Conservation (phyloP, 2,329 filamentous ascomycete species). For the Phaeosphaeriaceae sp. region DNA sequence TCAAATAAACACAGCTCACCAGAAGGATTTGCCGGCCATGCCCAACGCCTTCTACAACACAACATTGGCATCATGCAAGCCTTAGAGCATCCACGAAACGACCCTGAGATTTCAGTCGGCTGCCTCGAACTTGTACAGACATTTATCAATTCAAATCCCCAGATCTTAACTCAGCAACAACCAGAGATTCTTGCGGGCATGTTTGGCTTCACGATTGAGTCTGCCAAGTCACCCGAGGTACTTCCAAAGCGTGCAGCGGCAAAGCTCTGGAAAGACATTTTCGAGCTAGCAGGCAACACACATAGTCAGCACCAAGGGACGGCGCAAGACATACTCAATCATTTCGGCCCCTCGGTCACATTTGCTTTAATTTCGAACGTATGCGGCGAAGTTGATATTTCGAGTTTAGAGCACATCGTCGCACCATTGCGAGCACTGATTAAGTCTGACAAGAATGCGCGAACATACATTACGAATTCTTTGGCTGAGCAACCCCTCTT, state of each 20-base stretch:
- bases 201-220: constrained; percentile 73
- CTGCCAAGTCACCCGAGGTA: constrained; percentile 73
- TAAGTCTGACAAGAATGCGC: constrained; percentile 38
- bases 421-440: constrained; percentile 42
- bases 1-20: constrained; percentile 56
- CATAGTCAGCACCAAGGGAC: constrained; percentile 36
- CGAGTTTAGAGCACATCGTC: constrained; percentile 42
- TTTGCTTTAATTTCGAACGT: constrained; percentile 42
- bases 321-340: constrained; percentile 43
- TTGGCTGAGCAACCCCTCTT: constrained; percentile 39
- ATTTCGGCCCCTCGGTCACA: constrained; percentile 41
- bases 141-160: constrained; percentile 65
- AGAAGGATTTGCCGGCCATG: constrained; percentile 32
- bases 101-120: constrained; percentile 74
- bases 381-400: constrained; percentile 44
- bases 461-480: constrained; percentile 38
- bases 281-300: constrained; percentile 39
- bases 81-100: constrained; percentile 67
- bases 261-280: constrained; percentile 69
- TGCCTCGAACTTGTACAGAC: constrained; percentile 75
- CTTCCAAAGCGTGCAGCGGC: constrained; percentile 76
- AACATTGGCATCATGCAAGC: constrained; percentile 66
- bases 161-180: constrained; percentile 67
- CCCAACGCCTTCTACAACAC: constrained; percentile 60
- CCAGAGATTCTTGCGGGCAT: constrained; percentile 66